phyloP scores from a whole-genome alignment of 2,329 filamentous ascomycete species.

The Trichoderma sp. region DNA sequence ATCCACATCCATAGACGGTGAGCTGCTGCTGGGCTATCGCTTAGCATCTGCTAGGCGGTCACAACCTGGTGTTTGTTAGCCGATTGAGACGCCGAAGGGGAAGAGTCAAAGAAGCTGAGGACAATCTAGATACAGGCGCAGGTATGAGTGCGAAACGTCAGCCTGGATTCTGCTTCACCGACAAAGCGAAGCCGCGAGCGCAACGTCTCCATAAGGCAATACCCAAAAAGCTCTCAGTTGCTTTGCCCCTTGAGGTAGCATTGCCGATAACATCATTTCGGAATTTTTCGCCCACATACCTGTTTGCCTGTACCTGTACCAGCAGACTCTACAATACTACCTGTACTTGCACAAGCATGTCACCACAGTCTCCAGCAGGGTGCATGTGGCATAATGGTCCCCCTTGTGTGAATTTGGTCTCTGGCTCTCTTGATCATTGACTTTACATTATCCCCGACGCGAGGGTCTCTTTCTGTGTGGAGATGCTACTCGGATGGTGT shows the following conservation, averaged over 20 bases:
- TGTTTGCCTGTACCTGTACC: neutral
- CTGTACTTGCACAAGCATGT: neutral
- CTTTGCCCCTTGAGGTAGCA: neutral
- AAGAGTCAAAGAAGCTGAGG: neutral
- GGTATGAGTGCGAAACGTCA: neutral
- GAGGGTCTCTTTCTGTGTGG: neutral
- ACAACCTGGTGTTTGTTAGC: neutral
- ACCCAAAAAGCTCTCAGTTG: neutral
- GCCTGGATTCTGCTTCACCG: neutral
- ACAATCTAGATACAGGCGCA: neutral
- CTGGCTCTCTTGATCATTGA: neutral
- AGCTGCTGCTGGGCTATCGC: neutral
- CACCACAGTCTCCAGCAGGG: neutral
- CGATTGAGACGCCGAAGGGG: neutral
- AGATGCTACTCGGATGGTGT: neutral
- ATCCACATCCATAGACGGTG: conserved; percentile 1
- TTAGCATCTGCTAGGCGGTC: neutral
- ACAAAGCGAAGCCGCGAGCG: neutral
- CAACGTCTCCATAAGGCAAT: neutral
- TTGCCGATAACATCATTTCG: neutral
- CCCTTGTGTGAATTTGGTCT: neutral
- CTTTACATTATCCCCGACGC: neutral
- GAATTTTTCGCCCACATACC: neutral
- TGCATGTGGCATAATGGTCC: neutral
- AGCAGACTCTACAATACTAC: neutral